Evolutionary conservation across 176 grass and related monocot species (phyloP), one percentile per base, ranked within the genome.

Genomic region (Eleusine coracana): DNA sequence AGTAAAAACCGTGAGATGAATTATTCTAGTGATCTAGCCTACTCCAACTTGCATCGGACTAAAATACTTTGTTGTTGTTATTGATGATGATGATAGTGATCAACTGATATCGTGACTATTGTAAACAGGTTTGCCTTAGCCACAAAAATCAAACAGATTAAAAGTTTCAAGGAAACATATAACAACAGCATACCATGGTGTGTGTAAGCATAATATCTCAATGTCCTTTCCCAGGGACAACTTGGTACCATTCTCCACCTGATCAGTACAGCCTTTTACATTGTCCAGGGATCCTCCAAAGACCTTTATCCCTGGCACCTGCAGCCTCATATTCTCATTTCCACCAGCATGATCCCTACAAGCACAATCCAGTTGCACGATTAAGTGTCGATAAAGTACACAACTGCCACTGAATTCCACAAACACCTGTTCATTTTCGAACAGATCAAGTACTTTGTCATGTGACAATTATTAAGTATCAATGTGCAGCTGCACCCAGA

Each of bases 311-410:
- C 85, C 91, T 42, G 96, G 92, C 20, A 98, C 85, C 50, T 83
- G 84, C 66, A 46, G 18, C 37, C 48, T 70, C 72, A 98, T 90
- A 85, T 98, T 91, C 85, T 98, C 96, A 83, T 98, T 98, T 29
- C 96, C 96, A 74, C 96, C 96, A 46, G 96, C 82, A 79, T 98
- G 96, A 88, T 98, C 96, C 92, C 96, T 98, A 64, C 44, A 63
- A 78, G 41, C 60, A 59, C 44, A 80, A 40, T 61, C 34, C 51
- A 36, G 11, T 66, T 75, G n/a, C 7, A 20, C 2, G 18, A 36
- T 58, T 14, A 17, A 31, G 21, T 78, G 83, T 31, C 61, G 23
- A 46, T 71, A 37, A 18, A 70, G 21, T 71, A 88, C n/a, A 76
- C 36, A 4, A 52, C 36, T 75, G 70, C 3, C 54, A 15, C 28